These are phyloP conservation scores for Saccharomycopsis selenospora DNA, from an alignment of 805 yeast species.

Conservation along the genomic window DNA sequence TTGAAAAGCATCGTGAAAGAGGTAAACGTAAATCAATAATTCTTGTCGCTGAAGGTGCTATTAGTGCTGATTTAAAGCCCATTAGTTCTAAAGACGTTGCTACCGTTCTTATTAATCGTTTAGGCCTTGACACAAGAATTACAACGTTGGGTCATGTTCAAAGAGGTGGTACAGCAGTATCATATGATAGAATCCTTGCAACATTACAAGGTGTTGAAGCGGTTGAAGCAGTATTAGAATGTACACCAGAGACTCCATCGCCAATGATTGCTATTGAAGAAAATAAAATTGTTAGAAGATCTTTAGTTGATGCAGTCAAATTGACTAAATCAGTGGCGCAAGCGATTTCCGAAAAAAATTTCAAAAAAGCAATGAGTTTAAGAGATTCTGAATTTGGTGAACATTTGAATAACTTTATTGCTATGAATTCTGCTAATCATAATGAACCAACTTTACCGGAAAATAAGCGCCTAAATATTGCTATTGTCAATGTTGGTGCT, in stretches of 20 bases:
- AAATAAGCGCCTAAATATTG: slow-evolving; percentile 51
- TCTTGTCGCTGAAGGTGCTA: slow-evolving; percentile 81
- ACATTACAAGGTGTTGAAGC: slow-evolving; percentile 81
- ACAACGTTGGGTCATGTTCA: slow-evolving; percentile 77
- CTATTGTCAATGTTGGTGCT: slow-evolving; percentile 72
- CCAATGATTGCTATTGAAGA: slow-evolving; percentile 72
- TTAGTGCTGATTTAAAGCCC: slow-evolving; percentile 58
- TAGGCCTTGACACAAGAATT: slow-evolving; percentile 71
- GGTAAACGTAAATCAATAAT: slow-evolving; percentile 77
- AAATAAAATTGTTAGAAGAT: slow-evolving; percentile 59
- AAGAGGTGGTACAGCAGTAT: slow-evolving; percentile 78
- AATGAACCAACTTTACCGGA: slow-evolving; percentile 51
- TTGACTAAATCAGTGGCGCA: slow-evolving; percentile 66
- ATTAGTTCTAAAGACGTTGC: slow-evolving; percentile 60
- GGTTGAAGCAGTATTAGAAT: slow-evolving; percentile 63
- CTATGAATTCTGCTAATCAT: slow-evolving; percentile 63
- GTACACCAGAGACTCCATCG: slow-evolving; percentile 64
- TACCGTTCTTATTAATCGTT: slow-evolving; percentile 51
- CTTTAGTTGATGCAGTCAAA: slow-evolving; percentile 66
- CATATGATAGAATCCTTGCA: slow-evolving; percentile 63
- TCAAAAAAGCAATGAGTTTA: slow-evolving; percentile 60
- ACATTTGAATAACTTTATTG: slow-evolving; percentile 52
- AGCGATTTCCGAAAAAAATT: slow-evolving; percentile 59
- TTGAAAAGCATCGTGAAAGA: slow-evolving; percentile 53
- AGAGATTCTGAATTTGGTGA: slow-evolving; percentile 69